A percentile compares a stretch with the other conserved stretches of the same genome.
phyloP scores from a whole-genome alignment of 805 yeast genomes.

The Starmerella vitae region DNA sequence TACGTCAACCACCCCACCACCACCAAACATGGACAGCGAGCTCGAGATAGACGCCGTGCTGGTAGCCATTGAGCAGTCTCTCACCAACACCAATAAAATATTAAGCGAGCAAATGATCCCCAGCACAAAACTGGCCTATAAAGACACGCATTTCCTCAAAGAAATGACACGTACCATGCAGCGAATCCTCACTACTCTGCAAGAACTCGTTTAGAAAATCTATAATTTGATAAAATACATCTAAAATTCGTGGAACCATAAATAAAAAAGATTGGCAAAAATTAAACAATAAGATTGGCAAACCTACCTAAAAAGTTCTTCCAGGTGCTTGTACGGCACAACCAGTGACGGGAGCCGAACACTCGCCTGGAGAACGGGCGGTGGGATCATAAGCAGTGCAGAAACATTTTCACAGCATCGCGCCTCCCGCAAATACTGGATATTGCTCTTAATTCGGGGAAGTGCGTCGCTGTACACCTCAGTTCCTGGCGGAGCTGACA shows the following conservation, averaged over 20 bases:
- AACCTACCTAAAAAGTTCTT: constrained; percentile 25
- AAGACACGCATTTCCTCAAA: background rate
- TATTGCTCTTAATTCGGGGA: constrained; percentile 27
- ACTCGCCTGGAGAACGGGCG: constrained; percentile 26
- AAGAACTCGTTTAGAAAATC: too few relatives aligned
- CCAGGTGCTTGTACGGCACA: constrained; percentile 26
- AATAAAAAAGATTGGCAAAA: too few relatives aligned
- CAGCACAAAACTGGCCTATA: background rate
- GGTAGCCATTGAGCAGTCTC: background rate
- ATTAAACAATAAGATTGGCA: too few relatives aligned
- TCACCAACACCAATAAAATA: background rate
- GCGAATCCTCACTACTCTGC: too few relatives aligned
- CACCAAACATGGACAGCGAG: too few relatives aligned
- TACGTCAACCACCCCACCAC: too few relatives aligned
- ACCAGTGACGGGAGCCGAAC: constrained; percentile 23
- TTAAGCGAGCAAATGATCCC: background rate
- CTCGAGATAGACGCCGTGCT: background rate
- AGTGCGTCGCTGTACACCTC: constrained; percentile 21
- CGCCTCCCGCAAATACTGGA: constrained; percentile 24
- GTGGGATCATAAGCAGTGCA: constrained; percentile 12
- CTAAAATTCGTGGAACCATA: too few relatives aligned
- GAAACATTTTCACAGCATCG: constrained; percentile 2
- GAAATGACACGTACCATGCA: too few relatives aligned
- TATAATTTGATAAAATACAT: too few relatives aligned
- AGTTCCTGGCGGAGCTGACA: constrained; percentile 6